Base-by-base conservation (phyloP, 1,139 yeast genomes). In the Hyphopichia khmerensis region DNA sequence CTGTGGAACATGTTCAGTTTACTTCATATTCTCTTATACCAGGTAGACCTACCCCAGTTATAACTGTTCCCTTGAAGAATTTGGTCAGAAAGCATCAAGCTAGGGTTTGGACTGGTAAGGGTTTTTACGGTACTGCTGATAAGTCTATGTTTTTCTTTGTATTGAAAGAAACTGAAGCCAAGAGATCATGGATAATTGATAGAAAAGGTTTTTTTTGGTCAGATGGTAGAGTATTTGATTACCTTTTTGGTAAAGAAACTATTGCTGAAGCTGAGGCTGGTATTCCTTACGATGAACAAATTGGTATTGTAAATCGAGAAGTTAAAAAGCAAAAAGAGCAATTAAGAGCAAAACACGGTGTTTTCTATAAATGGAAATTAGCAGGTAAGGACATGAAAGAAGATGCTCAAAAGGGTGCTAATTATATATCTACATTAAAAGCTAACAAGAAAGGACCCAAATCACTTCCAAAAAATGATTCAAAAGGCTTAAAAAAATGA, bases 151-250 rank as follows among this genome's bases (percentile, higher is more conserved):
- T 87, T 60, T 83, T 84, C 69, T 86, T 87, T 59, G 78, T 85
- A 35, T 64, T 88, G 48, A 81, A 78, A 59, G 93, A 87, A 55
- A 44, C 56, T 3, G 52, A 56, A 16, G 46, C 50, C 8, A 66
- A 69, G 40, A 69, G 78, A 39, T 88, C 85, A 38, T 87, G 93
- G 90, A 70, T 87, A 16, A 84, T 87, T 18, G 96, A 88, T 59
- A 72, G 96, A 50, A 84, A 82, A 55, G 96, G 96, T 15, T 87
- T 69, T 72, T 88, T 87, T 65, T 88, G 96, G 96, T 89, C 93
- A 29, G 96, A 88, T 60, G 96, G 96, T 7, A 72, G 96, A 45
- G 86, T 88, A 2, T 85, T 84, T 64, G 96, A 88, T 62, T 79
- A 80, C 43, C 56, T 88, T 24, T 85, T 88, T 55, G 95, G 95